Evolutionary conservation across 176 grass and related monocot species (phyloP).

Genomic region (Triticum urartu): DNA sequence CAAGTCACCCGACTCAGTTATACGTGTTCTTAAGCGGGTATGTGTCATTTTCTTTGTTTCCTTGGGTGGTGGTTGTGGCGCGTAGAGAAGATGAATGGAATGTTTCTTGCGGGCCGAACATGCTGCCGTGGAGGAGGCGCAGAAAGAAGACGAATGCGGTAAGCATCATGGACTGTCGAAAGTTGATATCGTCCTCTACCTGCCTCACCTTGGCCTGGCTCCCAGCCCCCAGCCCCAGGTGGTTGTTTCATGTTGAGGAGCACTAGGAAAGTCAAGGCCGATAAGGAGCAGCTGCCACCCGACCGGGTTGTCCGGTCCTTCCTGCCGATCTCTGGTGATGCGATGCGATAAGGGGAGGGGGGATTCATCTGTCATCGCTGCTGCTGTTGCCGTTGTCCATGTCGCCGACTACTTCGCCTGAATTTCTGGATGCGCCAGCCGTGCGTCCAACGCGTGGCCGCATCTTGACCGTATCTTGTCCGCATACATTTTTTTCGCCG

Average conservation of each 20-base stretch:
- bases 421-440: too few relatives aligned
- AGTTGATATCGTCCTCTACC: neutral
- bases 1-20: too few relatives aligned
- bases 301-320: neutral
- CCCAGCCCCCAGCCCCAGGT: neutral
- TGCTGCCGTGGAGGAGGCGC: slow-evolving; percentile 30
- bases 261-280: slow-evolving; percentile 16
- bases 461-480: too few relatives aligned
- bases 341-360: neutral
- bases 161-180: neutral
- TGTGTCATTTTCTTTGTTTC: too few relatives aligned
- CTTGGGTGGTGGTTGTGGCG: too few relatives aligned
- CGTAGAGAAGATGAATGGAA: neutral
- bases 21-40: too few relatives aligned
- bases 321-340: slow-evolving; percentile 30
- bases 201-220: neutral
- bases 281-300: neutral
- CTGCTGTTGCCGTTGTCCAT: neutral
- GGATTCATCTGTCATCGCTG: neutral
- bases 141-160: neutral
- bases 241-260: neutral
- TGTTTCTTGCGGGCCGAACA: slow-evolving; percentile 2
- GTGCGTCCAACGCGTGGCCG: too few relatives aligned
- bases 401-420: neutral
- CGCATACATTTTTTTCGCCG: too few relatives aligned